A percentile compares a stretch with the other conserved stretches of the same genome.
phyloP scores from a whole-genome alignment of 148 eudicot species.

The Nepenthes gracilis region DNA sequence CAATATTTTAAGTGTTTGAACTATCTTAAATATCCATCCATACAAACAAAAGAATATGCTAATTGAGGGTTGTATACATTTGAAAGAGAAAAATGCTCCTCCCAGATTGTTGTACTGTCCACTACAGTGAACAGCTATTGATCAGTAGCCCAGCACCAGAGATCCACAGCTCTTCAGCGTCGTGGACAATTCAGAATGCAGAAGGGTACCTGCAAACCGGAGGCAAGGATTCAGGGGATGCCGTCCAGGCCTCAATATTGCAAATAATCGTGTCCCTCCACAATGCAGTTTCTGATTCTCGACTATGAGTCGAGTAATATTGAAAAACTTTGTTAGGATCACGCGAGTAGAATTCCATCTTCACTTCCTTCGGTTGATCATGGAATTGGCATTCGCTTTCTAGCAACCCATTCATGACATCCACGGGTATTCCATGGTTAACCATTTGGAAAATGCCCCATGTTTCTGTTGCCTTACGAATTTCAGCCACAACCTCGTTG shows the following conservation, averaged over 20 bases:
- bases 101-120: too few species aligned
- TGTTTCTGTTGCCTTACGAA: constrained; percentile 24
- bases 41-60: too few species aligned
- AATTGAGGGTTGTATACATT: too few species aligned
- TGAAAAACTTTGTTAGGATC: constrained; percentile 15
- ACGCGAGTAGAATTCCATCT: constrained; percentile 23
- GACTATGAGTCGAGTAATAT: constrained; percentile 16
- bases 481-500: constrained; percentile 12
- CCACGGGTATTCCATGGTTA: constrained; percentile 34
- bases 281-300: constrained; percentile 9
- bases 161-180: too few species aligned
- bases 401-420: constrained; percentile 18
- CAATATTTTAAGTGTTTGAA: too few species aligned
- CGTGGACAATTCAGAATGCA: too few species aligned
- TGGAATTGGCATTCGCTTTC: constrained; percentile 22
- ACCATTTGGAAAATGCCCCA: constrained; percentile 48
- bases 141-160: too few species aligned
- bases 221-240: constrained; percentile 20
- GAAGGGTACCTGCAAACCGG: constrained; percentile 26
- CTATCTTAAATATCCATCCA: too few species aligned
- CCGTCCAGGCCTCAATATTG: constrained; percentile 14
- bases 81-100: too few species aligned
- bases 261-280: constrained; percentile 44
- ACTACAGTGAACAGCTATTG: too few species aligned
- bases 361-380: constrained; percentile 35